Base-by-base conservation (phyloP, 2,329 filamentous ascomycete genomes). In the Colletotrichum tofieldiae region DNA sequence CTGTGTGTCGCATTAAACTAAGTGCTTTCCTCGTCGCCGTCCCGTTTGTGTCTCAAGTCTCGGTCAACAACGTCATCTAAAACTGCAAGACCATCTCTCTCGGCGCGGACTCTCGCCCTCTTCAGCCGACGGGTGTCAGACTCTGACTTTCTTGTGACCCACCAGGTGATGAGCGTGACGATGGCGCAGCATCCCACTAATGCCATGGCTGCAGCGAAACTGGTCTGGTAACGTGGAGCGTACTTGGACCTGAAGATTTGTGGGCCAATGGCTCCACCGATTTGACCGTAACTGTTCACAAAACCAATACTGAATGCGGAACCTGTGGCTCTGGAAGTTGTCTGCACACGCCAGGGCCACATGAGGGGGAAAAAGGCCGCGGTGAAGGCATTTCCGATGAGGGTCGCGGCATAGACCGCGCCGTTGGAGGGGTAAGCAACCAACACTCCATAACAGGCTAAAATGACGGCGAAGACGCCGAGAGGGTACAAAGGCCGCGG, bases 291-390 rank as follows among this genome's bases (percentile, higher is more conserved):
- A 67, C 82, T 85, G 73, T 86, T 87, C 62, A 86, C 84, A 65
- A 87, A 88, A 0, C 82, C 85, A 65, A 87, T 86, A 2, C 84
- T 82, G 75, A 87, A 87, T 1, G 86, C 86, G 0, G 86, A 86
- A 0, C 85, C 86, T 0, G 86, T 87, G 1, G 86, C 83, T 3
- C 83, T 74, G 55, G 78, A 80, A 0, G 82, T 86, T 2, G 84
- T 86, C 76, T 86, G 85, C 0, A 86, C 84, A 5, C 86, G 82
- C 86, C 86, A 87, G 14, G 86, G 85, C 86, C 86, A 86, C 85
- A 87, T 87, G 70, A 86, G 80, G 0, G 86, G 84, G 73, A 81
- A 88, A 82, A 84, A 86, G 1, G 82, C 81, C 2, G 80, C 78
- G 1, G 83, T 81, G 14, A 86, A 79, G 0, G 82, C 82, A 55